Base-by-base conservation (phyloP, 805 yeast species). In the Cyberlindnera mycetangii region DNA sequence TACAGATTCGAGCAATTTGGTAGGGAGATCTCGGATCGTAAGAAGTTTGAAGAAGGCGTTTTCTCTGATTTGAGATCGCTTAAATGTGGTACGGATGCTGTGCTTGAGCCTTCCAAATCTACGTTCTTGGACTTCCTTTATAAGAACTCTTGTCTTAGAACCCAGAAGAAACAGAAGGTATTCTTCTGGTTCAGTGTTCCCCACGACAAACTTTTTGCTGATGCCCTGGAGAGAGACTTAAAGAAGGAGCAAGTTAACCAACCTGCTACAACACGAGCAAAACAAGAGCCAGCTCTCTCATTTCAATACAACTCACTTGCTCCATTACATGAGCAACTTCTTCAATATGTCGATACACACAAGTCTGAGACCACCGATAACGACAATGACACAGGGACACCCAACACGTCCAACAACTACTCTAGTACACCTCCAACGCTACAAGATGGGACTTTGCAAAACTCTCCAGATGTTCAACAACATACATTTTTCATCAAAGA, bases 171-270 rank as follows among this genome's bases (percentile, higher is more conserved):
- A 59, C 99, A 92, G 62, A 92, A 93, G 60, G 97, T 92, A 34
- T 92, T 92, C 62, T 89, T 85, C 64, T 93, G 98, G 98, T 89
- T 86, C 63, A 85, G 90, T 59, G 97, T 93, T 9, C 93, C 93
- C 19, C 98, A 92, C 65, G 96, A 90, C 60, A 81, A 85, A 60
- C 70, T 92, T 35, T 90, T 93, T 75, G 81, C 89, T 3, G 98
- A 93, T 65, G 97, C 97, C 0, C 67, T 93, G 36, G 97, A 90
- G 62, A 74, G 98, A 55, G 98, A 93, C 62, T 66, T 90, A 59
- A 89, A 88, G 65, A 81, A 85, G 54, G 97, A 90, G 60, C 61
- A 69, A 42, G 55, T 71, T 15, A 69, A 71, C 39, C 88, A 81
- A 50, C 68, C 68, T 7, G 76, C 93, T 2, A 83, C 97, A 1